Base-by-base conservation (phyloP, 768 basidiomycete genomes). In the Hirschioporus abietinus region DNA sequence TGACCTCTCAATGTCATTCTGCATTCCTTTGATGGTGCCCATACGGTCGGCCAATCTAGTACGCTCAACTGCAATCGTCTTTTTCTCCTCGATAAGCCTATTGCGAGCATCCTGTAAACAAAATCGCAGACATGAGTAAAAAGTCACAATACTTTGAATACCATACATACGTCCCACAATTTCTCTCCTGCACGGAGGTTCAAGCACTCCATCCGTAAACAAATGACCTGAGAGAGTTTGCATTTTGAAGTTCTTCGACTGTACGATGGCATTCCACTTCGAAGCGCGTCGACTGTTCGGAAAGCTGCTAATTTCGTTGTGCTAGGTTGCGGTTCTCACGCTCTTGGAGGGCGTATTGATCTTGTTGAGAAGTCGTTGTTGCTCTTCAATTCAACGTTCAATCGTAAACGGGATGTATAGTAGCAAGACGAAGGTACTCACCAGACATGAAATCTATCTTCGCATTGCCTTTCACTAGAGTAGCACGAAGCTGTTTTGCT, bases 121-220 rank as follows among this genome's bases (percentile, higher is more conserved):
- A 42, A 26, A 23, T 35, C 63, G 27, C n/a, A 60, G 35, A 66
- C 64, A 66, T 60, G 24, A 12, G 0, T 10, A 15, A 58, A 35
- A n/a, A 69, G 62, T 24, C 5, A 24, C 57, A 64, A 10, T n/a
- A 17, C 9, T 57, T 58, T 35, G 30, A 36, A 42, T n/a, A 35
- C 30, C 1, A 36, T 7, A 73, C 84, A 35, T 64, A 92, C 94
- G 88, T 93, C 92, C 90, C 91, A 94, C 36, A 96, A 92, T 72
- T 87, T 90, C 81, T 94, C 96, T 83, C 98, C 96, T 0, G 95
- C 95, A 58, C 91, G 87, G 18, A 97, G 83, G 74, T 93, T 96
- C 1, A 92, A 91, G 69, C 83, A 86, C 71, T 98, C 96, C 70
- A 91, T 93, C 10, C 93, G 87, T 52, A 95, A 79, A 66, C 91